Evolutionary conservation across 169 alveolate genomes (phyloP).

Genomic region (Plasmodium relictum): DNA sequence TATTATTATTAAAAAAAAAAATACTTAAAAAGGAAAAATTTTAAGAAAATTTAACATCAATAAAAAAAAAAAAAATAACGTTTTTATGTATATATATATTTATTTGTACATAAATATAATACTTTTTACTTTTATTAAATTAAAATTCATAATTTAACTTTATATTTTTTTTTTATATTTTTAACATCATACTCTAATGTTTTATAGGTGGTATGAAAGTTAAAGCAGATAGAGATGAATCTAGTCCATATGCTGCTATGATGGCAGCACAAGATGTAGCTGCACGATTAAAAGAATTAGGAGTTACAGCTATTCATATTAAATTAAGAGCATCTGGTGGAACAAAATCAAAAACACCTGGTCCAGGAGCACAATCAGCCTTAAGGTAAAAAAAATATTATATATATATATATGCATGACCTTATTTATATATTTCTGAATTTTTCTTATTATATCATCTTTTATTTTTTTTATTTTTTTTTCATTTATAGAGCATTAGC

Average conservation of each 20-base stretch:
- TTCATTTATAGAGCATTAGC: conserved; percentile 96
- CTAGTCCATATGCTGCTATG: conserved; percentile 99
- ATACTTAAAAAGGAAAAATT: too few relatives aligned
- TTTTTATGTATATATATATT: conserved; percentile 4
- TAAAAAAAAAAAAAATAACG: too few relatives aligned
- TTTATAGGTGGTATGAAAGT: conserved; percentile 98
- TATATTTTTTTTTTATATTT: neutral
- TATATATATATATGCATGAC: neutral
- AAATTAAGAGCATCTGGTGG: conserved; percentile 99
- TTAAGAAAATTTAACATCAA: too few relatives aligned
- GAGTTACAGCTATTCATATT: conserved; percentile 99
- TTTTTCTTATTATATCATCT: neutral
- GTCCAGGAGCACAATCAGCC: conserved; percentile 99
- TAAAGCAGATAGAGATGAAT: conserved; percentile 99
- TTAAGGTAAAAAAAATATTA: conserved; percentile 80
- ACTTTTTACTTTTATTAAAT: neutral
- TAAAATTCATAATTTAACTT: neutral
- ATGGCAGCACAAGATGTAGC: conserved; percentile 99
- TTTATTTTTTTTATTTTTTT: neutral
- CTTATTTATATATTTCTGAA: neutral
- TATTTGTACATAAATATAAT: neutral
- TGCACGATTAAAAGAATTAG: conserved; percentile 96
- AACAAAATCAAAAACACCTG: conserved; percentile 98
- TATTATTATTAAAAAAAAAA: too few relatives aligned
- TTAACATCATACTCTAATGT: neutral